phyloP scores from a whole-genome alignment of 140 eudicot species.

The Stevia rebaudiana region DNA sequence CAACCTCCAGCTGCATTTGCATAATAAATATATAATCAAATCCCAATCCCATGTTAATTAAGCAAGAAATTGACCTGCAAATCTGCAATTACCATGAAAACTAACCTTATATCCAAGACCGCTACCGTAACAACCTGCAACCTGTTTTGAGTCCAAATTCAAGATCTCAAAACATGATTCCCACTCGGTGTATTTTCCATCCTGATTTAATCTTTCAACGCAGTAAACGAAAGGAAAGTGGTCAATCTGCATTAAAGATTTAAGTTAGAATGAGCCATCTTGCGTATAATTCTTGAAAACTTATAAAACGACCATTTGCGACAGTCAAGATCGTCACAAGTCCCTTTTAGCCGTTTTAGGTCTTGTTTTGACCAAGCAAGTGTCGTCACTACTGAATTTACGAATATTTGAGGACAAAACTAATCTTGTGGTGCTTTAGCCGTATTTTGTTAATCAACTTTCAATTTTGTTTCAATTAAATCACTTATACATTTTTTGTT shows the following conservation, averaged over 20 bases:
- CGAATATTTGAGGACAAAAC: too few relatives aligned
- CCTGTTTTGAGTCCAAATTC: constrained; percentile 62
- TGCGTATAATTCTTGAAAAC: neutral
- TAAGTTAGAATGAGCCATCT: neutral
- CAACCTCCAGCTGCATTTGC: constrained; percentile 89
- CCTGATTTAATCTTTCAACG: constrained; percentile 53
- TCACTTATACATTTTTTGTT: too few relatives aligned
- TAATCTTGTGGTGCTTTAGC: too few relatives aligned
- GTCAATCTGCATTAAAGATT: constrained; percentile 50
- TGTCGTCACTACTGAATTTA: too few relatives aligned
- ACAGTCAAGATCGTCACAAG: neutral
- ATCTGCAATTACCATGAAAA: neutral
- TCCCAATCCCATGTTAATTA: neutral
- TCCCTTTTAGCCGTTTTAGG: too few relatives aligned
- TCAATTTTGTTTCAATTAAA: too few relatives aligned
- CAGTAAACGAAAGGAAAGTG: constrained; percentile 76
- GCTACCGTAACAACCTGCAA: constrained; percentile 45
- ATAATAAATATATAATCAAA: neutral
- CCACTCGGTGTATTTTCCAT: constrained; percentile 57
- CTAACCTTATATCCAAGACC: constrained; percentile 71
- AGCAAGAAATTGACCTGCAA: neutral
- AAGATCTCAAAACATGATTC: constrained; percentile 65
- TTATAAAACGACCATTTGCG: neutral
- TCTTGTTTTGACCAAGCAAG: too few relatives aligned
- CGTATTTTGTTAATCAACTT: too few relatives aligned